Evolutionary conservation across 1,139 yeast genomes (phyloP).

Genomic region (Blastobotrys ciferrii): DNA sequence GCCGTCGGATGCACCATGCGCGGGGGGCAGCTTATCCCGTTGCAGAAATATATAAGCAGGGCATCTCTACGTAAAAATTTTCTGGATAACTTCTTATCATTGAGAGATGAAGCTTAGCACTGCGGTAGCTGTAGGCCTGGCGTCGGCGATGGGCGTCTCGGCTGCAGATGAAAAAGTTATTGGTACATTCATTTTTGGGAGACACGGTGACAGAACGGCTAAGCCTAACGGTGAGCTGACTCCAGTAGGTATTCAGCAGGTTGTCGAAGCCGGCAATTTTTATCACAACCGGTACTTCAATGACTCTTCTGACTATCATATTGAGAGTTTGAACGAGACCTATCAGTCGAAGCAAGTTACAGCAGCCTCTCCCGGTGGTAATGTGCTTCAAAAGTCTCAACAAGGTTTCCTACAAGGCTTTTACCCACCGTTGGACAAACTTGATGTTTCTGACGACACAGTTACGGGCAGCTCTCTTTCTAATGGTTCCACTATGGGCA

Average conservation of each 20-base stretch:
- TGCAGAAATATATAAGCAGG: not conserved
- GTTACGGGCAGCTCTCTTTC: conserved; percentile 33
- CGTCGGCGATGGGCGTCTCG: conserved; percentile 13
- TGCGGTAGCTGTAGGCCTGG: conserved; percentile 10
- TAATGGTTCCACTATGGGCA: conserved; percentile 40
- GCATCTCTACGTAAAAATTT: not conserved
- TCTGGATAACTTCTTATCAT: too few relatives aligned
- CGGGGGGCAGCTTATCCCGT: not conserved
- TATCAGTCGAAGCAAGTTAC: conserved; percentile 36
- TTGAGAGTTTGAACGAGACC: conserved; percentile 31
- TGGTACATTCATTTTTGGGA: conserved; percentile 45
- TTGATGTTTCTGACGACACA: conserved; percentile 26
- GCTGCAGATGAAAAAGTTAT: conserved; percentile 33
- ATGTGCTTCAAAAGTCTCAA: conserved; percentile 42
- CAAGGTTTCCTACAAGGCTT: conserved; percentile 45
- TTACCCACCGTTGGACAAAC: conserved; percentile 40
- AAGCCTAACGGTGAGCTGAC: conserved; percentile 43
- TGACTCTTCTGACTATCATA: conserved; percentile 28
- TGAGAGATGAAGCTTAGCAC: conserved; percentile 13
- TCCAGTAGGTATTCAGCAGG: conserved; percentile 42
- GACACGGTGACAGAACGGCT: conserved; percentile 47
- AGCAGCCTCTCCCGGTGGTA: conserved; percentile 38
- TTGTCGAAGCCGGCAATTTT: conserved; percentile 39
- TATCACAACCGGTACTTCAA: conserved; percentile 44
- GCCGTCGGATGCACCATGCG: not conserved